Evolutionary conservation across 2,329 filamentous ascomycete species (phyloP), one percentile per base, ranked within the genome.

Genomic region (Ascosphaera acerosa): DNA sequence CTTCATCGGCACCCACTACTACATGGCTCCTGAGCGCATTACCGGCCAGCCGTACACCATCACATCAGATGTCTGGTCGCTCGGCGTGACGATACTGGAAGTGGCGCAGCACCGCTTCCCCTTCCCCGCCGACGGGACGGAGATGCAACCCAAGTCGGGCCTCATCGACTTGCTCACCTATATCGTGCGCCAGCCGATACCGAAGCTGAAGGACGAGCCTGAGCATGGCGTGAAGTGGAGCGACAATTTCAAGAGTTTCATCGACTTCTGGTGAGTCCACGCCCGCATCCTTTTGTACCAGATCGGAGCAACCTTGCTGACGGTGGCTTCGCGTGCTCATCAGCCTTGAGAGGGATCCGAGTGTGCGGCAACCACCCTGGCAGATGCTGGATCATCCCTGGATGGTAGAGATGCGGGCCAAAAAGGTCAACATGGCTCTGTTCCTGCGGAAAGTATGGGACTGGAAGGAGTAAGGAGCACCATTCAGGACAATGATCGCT

Each of bases 51-150:
- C 76, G 31, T 97, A 97, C 53, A 97, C 84, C 37, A 97, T 97
- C 51, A 97, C 84, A 2, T 91, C 81, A 5, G 87, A 97, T 43
- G 87, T 97, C 34, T 97, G 87, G 87, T 92, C 82, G 26, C 72
- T 91, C 5, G 87, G 87, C 39, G 87, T 97, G 33, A 94, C 87
- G 2, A 57, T 97, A 31, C 70, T 97, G n/a, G 87, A 97, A 57
- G 87, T 97, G n/a, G 87, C 87, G 23, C 87, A 97, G 50, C 82
- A 97, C 53, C 73, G 87, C 33, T 97, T 97, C 59, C 87, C 87
- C 2, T 97, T 97, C 65, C 84, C 84, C 2, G 84, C 84, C 5
- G 87, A 94, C 46, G 84, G 84, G 32, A 89, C 81, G 4, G 82
- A 91, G 52, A 82, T 87, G 71, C 81, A 91, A 49, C 84, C 84